phyloP scores from a whole-genome alignment of 371 early-diverging fungal genomes.

The Mortierella sp. region DNA sequence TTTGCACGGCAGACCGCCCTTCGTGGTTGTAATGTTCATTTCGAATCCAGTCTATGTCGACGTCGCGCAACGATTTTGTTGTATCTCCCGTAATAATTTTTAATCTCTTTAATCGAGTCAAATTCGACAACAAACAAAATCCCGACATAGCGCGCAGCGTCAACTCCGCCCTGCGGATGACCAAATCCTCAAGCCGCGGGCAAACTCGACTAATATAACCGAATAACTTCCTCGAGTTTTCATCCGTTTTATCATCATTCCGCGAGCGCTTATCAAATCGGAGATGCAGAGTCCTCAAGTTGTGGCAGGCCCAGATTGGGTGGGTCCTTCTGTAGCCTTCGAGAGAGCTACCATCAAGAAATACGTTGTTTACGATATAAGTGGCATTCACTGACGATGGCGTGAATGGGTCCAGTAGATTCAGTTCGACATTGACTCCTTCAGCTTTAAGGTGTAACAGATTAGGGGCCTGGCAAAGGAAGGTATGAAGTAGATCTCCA shows the following conservation, averaged over 20 bases:
- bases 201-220: slow-evolving; percentile 16
- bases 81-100: not conserved
- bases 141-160: not conserved
- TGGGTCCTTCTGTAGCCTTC: not conserved
- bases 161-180: not conserved
- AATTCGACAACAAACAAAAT: not conserved
- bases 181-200: slow-evolving; percentile 1
- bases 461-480: slow-evolving; percentile 12
- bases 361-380: not conserved
- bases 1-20: too few species aligned
- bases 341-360: not conserved
- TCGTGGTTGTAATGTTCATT: not conserved
- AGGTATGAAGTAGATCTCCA: slow-evolving; percentile 7
- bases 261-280: not conserved
- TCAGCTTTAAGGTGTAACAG: slow-evolving; percentile 15
- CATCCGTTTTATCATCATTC: not conserved
- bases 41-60: slow-evolving; percentile 4
- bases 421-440: slow-evolving; percentile 6
- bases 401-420: not conserved
- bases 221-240: slow-evolving; percentile 1
- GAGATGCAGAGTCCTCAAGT: slow-evolving; percentile 5
- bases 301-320: slow-evolving; percentile 16
- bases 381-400: not conserved
- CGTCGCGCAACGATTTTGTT: too few species aligned
- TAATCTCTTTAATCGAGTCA: not conserved